Conservation (phyloP, 2,329 filamentous ascomycete genomes). For the Colletotrichum limetticola region DNA sequence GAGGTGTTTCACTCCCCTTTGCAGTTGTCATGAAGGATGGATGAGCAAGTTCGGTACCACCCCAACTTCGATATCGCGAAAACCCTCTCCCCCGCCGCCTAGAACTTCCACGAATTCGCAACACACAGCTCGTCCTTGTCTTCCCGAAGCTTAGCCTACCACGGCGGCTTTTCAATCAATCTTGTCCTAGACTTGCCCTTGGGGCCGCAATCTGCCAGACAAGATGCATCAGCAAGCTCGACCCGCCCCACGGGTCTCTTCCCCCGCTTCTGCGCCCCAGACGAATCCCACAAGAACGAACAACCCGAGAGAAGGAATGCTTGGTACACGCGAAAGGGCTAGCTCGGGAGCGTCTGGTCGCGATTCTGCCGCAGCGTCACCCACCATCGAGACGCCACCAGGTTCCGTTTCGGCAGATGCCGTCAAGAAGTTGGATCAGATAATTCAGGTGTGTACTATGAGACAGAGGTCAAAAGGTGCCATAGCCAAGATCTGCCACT, state of each 20-base stretch:
- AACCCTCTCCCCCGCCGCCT: not conserved
- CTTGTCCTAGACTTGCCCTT: constrained; percentile 2
- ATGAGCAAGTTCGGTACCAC: constrained; percentile 32
- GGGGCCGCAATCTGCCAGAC: not conserved
- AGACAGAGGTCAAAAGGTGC: not conserved
- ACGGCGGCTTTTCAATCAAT: not conserved
- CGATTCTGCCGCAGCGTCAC: constrained; percentile 54
- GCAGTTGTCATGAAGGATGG: constrained; percentile 35
- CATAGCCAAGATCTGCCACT: not conserved
- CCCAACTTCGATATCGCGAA: constrained; percentile 29
- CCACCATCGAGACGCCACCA: constrained; percentile 57
- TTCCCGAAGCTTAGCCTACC: not conserved
- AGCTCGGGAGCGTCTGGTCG: constrained; percentile 55
- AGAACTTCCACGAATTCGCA: constrained; percentile 18
- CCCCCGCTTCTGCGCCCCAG: constrained; percentile 77
- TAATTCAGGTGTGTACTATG: constrained; percentile 76
- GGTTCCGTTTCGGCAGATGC: constrained; percentile 69
- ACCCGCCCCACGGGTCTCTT: constrained; percentile 76
- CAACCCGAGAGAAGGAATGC: constrained; percentile 74
- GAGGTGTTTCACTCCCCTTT: not conserved
- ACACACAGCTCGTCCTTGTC: not conserved
- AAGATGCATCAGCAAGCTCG: constrained; percentile 92
- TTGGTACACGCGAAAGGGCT: constrained; percentile 53
- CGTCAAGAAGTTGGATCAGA: constrained; percentile 87
- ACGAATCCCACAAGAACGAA: constrained; percentile 79